phyloP scores from a whole-genome alignment of 2,329 filamentous ascomycete species.

The Atkinsonella hypoxylon region DNA sequence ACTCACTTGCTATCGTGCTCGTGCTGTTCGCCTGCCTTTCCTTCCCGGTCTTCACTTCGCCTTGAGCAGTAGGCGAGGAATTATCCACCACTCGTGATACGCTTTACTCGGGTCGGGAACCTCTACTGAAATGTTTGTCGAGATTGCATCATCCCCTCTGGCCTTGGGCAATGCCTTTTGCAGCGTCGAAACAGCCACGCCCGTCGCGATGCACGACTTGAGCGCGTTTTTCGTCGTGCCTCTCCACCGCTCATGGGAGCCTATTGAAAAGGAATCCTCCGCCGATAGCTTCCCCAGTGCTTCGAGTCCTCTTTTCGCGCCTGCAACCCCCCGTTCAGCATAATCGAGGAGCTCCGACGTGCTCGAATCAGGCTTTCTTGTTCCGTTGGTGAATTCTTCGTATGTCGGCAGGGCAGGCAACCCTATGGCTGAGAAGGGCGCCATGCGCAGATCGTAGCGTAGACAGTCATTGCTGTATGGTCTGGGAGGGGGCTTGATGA shows the following conservation, averaged over 20 bases:
- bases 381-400: constrained; percentile 43
- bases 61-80: constrained; percentile 34
- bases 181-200: constrained; percentile 49
- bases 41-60: background rate
- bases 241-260: constrained; percentile 51
- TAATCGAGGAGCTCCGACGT: constrained; percentile 30
- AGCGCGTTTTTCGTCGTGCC: constrained; percentile 46
- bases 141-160: constrained; percentile 13
- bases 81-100: constrained; percentile 55
- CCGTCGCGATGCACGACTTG: constrained; percentile 59
- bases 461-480: constrained; percentile 57
- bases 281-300: constrained; percentile 38
- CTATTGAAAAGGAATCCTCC: constrained; percentile 41
- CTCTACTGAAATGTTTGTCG: constrained; percentile 34
- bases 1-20: background rate
- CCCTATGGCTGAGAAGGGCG: constrained; percentile 60
- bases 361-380: constrained; percentile 26
- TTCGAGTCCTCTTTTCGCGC: constrained; percentile 45
- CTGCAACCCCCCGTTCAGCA: constrained; percentile 32
- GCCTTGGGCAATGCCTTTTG: constrained; percentile 40
- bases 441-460: constrained; percentile 78
- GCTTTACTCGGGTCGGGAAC: constrained; percentile 39
- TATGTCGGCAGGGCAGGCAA: constrained; percentile 56
- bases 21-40: background rate
- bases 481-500: constrained; percentile 38